phyloP scores from a whole-genome alignment of 208 protist species.

The Zelonia costaricensis region DNA sequence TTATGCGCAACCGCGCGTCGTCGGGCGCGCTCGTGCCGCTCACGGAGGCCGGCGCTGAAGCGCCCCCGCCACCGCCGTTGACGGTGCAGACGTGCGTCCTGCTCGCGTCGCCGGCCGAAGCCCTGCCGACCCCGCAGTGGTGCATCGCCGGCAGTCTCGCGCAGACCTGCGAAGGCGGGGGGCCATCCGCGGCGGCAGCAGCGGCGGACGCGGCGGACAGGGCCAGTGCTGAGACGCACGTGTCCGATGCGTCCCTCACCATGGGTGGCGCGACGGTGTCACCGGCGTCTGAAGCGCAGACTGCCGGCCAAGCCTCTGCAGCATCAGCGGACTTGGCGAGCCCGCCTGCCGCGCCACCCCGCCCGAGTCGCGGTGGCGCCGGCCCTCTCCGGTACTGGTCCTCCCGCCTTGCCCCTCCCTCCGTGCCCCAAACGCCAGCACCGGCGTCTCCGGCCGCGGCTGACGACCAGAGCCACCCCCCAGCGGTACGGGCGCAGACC shows the following conservation, averaged over 20 bases:
- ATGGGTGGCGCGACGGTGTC: no score
- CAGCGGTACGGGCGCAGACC: neutral
- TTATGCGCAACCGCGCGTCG: neutral
- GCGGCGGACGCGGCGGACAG: neutral
- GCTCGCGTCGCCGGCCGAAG: neutral
- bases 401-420: no score
- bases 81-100: slow-evolving; percentile 4
- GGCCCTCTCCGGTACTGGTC: no score
- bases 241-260: no score
- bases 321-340: no score
- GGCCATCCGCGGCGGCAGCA: no score
- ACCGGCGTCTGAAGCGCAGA: no score
- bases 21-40: neutral
- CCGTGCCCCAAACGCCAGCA: no score
- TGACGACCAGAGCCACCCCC: neutral
- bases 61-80: neutral
- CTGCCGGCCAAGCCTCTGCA: no score
- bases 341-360: no score
- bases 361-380: no score
- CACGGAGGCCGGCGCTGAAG: neutral
- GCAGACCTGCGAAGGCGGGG: neutral
- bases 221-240: neutral
- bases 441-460: neutral
- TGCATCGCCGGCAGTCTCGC: neutral
- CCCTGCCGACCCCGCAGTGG: neutral